A percentile compares a stretch with the other conserved stretches of the same genome.
phyloP scores from a whole-genome alignment of 192 early-diverging fungal species.

The Coemansia sp. region DNA sequence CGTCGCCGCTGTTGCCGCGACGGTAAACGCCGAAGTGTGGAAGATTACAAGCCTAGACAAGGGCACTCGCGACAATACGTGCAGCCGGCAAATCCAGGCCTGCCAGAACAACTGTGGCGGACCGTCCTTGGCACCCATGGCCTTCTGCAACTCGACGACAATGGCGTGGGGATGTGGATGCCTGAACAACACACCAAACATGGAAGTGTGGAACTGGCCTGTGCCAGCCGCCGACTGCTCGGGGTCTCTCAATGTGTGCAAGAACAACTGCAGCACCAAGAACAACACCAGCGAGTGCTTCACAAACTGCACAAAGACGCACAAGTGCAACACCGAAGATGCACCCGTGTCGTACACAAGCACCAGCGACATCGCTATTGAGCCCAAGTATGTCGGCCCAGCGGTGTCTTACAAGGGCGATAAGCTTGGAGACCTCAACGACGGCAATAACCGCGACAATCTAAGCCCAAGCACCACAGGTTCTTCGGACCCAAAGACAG shows the following conservation, averaged over 20 bases:
- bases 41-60: slow-evolving; percentile 39
- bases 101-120: slow-evolving; percentile 56
- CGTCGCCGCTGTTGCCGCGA: slow-evolving; percentile 18
- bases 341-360: slow-evolving; percentile 52
- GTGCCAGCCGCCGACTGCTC: slow-evolving; percentile 50
- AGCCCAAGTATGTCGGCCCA: slow-evolving; percentile 43
- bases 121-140: slow-evolving; percentile 43
- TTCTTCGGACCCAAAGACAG: slow-evolving; percentile 3
- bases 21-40: slow-evolving; percentile 27
- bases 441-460: slow-evolving; percentile 42
- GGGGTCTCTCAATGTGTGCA: slow-evolving; percentile 36
- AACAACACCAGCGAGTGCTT: slow-evolving; percentile 35
- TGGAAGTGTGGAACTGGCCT: slow-evolving; percentile 51
- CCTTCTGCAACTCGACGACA: slow-evolving; percentile 56
- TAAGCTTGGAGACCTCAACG: slow-evolving; percentile 47
- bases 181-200: slow-evolving; percentile 42
- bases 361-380: slow-evolving; percentile 1
- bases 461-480: background rate
- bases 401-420: slow-evolving; percentile 52
- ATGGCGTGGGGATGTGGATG: slow-evolving; percentile 60
- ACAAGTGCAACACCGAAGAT: slow-evolving; percentile 51
- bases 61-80: slow-evolving; percentile 40
- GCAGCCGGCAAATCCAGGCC: slow-evolving; percentile 41
- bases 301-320: slow-evolving; percentile 29
- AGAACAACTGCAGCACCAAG: slow-evolving; percentile 30